phyloP scores from a whole-genome alignment of 2,329 filamentous ascomycete genomes.

The Stromatinia cepivora region DNA sequence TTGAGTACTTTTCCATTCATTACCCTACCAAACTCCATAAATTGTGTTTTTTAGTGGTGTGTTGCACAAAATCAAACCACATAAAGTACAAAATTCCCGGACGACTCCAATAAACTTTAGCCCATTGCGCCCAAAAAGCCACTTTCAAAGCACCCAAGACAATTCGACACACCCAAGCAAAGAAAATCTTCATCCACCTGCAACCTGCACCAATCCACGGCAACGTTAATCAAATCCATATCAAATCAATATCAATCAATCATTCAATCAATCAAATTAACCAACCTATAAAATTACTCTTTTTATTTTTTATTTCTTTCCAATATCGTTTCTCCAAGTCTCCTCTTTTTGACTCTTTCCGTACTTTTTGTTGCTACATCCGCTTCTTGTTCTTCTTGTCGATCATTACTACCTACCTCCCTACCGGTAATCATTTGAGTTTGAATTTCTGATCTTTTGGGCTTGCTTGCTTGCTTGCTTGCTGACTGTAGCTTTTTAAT shows the following conservation, averaged over 20 bases:
- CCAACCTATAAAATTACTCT: background rate
- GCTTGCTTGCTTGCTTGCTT: background rate
- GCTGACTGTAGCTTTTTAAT: too few relatives aligned
- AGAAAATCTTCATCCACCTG: constrained; percentile 5
- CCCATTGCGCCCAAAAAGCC: background rate
- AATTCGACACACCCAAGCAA: background rate
- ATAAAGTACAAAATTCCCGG: background rate
- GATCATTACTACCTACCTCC: background rate
- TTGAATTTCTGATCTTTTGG: background rate
- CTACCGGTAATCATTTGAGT: too few relatives aligned
- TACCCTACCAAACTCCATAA: background rate
- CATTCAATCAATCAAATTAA: background rate
- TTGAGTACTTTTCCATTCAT: background rate
- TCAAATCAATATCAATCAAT: background rate
- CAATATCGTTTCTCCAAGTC: background rate
- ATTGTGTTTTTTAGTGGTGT: background rate
- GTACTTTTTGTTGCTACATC: background rate
- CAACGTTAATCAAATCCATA: background rate
- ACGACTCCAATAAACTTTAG: background rate
- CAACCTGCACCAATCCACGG: background rate
- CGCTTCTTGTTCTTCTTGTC: constrained; percentile 10
- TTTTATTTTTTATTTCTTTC: background rate
- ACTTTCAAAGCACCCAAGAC: constrained; percentile 2
- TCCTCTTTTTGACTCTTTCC: background rate
- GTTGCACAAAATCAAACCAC: background rate